phyloP scores from a whole-genome alignment of 2,329 filamentous ascomycete species.

The Venturiaceae sp. region DNA sequence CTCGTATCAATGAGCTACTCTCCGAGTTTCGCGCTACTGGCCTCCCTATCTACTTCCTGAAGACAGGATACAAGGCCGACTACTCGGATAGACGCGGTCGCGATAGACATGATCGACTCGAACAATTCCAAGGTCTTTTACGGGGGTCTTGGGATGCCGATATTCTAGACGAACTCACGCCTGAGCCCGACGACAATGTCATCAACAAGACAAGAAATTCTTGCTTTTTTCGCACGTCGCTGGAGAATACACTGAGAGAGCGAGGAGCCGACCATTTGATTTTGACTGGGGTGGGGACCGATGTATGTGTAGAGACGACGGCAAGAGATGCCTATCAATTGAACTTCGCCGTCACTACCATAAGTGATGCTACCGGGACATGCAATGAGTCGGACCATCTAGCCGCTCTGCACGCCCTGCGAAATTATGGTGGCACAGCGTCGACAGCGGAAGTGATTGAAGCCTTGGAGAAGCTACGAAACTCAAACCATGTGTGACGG shows the following conservation, averaged over 20 bases:
- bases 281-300: constrained; percentile 11
- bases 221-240: constrained; percentile 10
- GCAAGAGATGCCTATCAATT: too few relatives aligned
- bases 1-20: constrained; percentile 11
- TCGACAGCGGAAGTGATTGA: too few relatives aligned
- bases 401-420: too few relatives aligned
- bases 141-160: constrained; percentile 12
- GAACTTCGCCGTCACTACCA: too few relatives aligned
- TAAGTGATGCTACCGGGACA: too few relatives aligned
- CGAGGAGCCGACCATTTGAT: constrained; percentile 11
- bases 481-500: too few relatives aligned
- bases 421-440: too few relatives aligned
- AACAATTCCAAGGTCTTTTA: constrained; percentile 11
- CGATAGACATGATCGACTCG: background rate
- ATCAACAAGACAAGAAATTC: constrained; percentile 12
- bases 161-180: constrained; percentile 12
- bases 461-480: too few relatives aligned
- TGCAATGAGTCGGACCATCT: too few relatives aligned
- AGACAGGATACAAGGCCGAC: constrained; percentile 10
- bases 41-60: constrained; percentile 11
- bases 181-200: constrained; percentile 9
- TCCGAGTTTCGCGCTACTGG: constrained; percentile 8
- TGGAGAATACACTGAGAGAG: constrained; percentile 8
- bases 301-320: constrained; percentile 13
- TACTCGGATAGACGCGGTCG: constrained; percentile 11